phyloP scores from a whole-genome alignment of 257 asterid genomes.

The Rubia yunnanensis region DNA sequence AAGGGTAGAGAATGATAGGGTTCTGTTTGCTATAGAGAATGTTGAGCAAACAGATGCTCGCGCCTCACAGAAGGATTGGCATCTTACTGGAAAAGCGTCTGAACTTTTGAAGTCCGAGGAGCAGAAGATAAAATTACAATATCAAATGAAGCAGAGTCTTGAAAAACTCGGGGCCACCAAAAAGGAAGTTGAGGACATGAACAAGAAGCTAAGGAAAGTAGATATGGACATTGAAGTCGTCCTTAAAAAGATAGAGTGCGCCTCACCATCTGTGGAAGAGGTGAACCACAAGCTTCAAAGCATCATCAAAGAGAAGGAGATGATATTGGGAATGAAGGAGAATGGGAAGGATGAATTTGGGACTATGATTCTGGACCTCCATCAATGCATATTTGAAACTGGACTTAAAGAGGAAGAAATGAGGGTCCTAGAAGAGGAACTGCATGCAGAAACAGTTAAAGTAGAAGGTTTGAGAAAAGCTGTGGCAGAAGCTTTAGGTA shows the following conservation, averaged over 20 bases:
- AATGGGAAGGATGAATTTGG: constrained; percentile 45
- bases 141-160: constrained; percentile 39
- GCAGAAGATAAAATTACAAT: constrained; percentile 58
- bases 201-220: constrained; percentile 30
- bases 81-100: constrained; percentile 59
- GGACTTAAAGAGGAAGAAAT: constrained; percentile 56
- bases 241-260: constrained; percentile 39
- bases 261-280: constrained; percentile 29
- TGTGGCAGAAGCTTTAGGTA: constrained; percentile 30
- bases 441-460: constrained; percentile 22
- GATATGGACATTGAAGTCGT: constrained; percentile 34
- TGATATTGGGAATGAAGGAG: constrained; percentile 42
- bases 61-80: constrained; percentile 40
- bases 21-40: constrained; percentile 79
- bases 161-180: constrained; percentile 38
- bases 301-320: constrained; percentile 44
- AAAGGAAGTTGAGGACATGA: constrained; percentile 48
- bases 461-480: constrained; percentile 31
- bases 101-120: constrained; percentile 70
- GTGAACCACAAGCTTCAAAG: constrained; percentile 37
- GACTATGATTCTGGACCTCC: constrained; percentile 48
- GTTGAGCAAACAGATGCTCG: constrained; percentile 33
- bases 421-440: constrained; percentile 47
- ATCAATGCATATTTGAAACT: constrained; percentile 47
- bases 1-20: constrained; percentile 65